Conservation (phyloP, 768 basidiomycete species). For the Sistotremastrum niveocremeum region DNA sequence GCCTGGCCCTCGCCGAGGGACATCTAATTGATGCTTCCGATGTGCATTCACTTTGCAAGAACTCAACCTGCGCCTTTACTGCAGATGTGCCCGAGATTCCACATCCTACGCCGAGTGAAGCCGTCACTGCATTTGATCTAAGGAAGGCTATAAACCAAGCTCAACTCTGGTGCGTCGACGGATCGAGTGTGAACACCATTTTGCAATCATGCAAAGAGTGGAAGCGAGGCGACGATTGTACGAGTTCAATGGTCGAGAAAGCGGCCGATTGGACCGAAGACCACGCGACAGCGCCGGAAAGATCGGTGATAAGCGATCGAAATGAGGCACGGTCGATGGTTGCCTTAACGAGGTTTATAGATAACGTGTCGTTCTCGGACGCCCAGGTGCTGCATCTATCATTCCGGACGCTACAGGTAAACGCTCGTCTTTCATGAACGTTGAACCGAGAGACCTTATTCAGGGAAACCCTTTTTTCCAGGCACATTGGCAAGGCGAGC, state of each 20-base stretch:
- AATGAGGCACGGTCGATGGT: too few species aligned
- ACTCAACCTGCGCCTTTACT: slow-evolving; percentile 13
- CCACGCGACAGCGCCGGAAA: neutral
- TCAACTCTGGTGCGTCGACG: slow-evolving; percentile 32
- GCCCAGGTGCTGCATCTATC: too few species aligned
- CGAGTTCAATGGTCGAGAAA: slow-evolving; percentile 1
- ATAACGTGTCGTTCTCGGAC: too few species aligned
- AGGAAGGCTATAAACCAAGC: slow-evolving; percentile 49
- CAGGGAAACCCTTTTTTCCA: too few species aligned
- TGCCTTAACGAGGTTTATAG: too few species aligned
- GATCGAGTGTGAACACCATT: neutral
- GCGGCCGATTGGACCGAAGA: slow-evolving; percentile 11
- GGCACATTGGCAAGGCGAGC: too few species aligned
- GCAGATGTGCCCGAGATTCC: slow-evolving; percentile 21
- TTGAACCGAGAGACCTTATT: too few species aligned
- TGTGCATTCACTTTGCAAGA: slow-evolving; percentile 34
- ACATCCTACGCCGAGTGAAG: slow-evolving; percentile 19
- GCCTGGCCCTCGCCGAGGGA: slow-evolving; percentile 45
- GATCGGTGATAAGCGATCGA: too few species aligned
- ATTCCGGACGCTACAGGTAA: too few species aligned
- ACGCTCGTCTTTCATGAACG: too few species aligned
- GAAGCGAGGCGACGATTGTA: neutral
- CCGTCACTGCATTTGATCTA: slow-evolving; percentile 36
- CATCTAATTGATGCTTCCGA: slow-evolving; percentile 27
- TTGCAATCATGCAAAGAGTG: neutral